Conservation (phyloP, 2,329 filamentous ascomycete species). For the Orbilia ellipsospora region DNA sequence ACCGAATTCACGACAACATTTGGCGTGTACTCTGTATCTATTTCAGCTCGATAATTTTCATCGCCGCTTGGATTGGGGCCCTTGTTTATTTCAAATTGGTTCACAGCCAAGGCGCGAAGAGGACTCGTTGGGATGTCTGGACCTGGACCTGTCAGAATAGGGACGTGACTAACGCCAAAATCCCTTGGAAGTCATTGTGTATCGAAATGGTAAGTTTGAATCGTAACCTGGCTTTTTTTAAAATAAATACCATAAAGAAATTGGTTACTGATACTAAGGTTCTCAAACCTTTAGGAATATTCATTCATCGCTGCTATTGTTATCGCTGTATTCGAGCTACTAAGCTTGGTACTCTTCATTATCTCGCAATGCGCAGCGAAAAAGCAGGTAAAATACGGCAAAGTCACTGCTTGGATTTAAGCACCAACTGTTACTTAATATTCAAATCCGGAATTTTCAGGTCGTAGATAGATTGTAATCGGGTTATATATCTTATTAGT, state of each 20-base stretch:
- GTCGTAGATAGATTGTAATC: too few relatives aligned
- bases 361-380: background rate
- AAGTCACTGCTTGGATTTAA: background rate
- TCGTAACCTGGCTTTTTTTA: background rate
- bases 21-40: background rate
- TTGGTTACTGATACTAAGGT: background rate
- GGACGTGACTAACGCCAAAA: background rate
- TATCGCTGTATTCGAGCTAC: conserved; percentile 3
- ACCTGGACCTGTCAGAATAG: conserved; percentile 14
- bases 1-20: background rate
- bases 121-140: conserved; percentile 17
- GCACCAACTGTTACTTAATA: too few relatives aligned
- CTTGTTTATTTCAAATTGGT: conserved; percentile 15
- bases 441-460: too few relatives aligned
- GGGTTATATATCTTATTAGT: too few relatives aligned
- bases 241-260: background rate
- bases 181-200: conserved; percentile 1
- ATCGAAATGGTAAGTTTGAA: conserved; percentile 1
- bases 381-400: background rate
- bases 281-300: conserved; percentile 6
- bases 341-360: conserved; percentile 3
- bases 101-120: background rate
- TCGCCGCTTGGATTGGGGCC: conserved; percentile 16
- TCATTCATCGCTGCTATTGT: conserved; percentile 10
- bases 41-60: conserved; percentile 4